Evolutionary conservation across 495 filamentous ascomycete species (phyloP), one percentile per base, ranked within the genome.

Genomic region (Hypoxylon crocopeplum): DNA sequence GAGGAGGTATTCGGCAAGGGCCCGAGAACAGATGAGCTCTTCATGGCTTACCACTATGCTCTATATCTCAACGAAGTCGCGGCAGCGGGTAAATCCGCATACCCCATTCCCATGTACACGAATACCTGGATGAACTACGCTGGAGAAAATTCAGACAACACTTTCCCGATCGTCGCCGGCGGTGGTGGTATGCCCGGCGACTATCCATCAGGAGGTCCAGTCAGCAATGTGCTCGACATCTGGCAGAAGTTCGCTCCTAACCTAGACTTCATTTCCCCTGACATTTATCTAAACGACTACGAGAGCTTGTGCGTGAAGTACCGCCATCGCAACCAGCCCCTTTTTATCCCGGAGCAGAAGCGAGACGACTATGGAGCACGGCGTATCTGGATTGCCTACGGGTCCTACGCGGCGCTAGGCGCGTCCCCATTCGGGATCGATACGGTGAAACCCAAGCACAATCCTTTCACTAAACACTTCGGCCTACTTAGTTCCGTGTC

Each of bases 291-390:
- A 7, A 69, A 73, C 27, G 73, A 82, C 50, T 81, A 83, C 38
- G 38, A 50, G 2, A 69, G 24, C n/a, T 62, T 64, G 1, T 82
- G 77, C 46, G 59, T 29, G 1, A 71, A 76, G 24, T 82, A 82
- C 58, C 48, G 70, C n/a, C 74, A 76, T 54, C 63, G 67, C 7
- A 70, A 76, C 48, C 76, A 80, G 53, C 70, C 78, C 1, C 70
- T 82, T 13, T 79, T 82, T 66, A 80, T 82, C 45, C 79, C 80
- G 12, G 79, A 80, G 64, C 79, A 82, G 58, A 67, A 74, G 3
- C 66, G 74, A 10, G 79, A 82, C 55, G 78, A 79, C 21, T 74
- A 77, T 45, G 77, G 77, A 2, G 78, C 73, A 7, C 51, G 78
- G 45, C 64, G 78, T 6, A 72, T 80, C 20, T 80, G 74, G 77